Evolutionary conservation across 2,329 filamentous ascomycete species (phyloP), one percentile per base, ranked within the genome.

Genomic region (Xenosphaeropsis pyriputrescens): DNA sequence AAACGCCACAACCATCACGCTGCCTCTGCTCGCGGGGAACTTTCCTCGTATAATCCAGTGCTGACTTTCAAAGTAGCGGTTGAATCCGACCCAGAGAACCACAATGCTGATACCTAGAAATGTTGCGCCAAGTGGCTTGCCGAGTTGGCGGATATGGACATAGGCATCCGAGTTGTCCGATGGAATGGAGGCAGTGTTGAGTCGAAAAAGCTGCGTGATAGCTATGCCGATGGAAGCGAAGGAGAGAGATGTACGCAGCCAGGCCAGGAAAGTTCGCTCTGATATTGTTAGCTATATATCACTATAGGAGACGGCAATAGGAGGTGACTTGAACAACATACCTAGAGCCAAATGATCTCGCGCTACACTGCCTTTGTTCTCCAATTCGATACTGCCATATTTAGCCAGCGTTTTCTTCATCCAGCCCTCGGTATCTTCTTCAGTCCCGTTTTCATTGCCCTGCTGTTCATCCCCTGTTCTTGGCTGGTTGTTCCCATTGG

Each of bases 191-290:
- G 22, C 4, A 0, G 76, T 81, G 61, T 88, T 88, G 40, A 91
- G 74, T 18, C 84, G 79, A 61, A 91, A 89, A 35, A 91, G 72
- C 56, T 91, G 84, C 1, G 84, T 89, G 31, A 91, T 72, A 32
- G 82, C 84, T 42, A 91, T 82, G 40, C 84, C 84, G 47, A 91
- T 89, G 26, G 73, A 81, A 9, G 83, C 81, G 51, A 91, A 91
- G 17, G 80, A 76, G 29, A 91, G 69, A 2, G 80, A 86, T 2
- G 84, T 91, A 37, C 84, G 73, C 32, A 91, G 68, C 84, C 84
- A 91, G 39, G 84, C 84, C 22, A 91, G 72, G 57, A 89, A 91
- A 0, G 84, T 91, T 15, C 84, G 72, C 59, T 91, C 84, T 86
- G 47, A 26, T 26, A 3, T 26, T 6, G 22, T 26, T 9, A 26